Percentiles rank a stretch among this genome's conserved stretches.
Evolutionary conservation across 345 rosid species (phyloP).

Genomic region (Camelina sativa): DNA sequence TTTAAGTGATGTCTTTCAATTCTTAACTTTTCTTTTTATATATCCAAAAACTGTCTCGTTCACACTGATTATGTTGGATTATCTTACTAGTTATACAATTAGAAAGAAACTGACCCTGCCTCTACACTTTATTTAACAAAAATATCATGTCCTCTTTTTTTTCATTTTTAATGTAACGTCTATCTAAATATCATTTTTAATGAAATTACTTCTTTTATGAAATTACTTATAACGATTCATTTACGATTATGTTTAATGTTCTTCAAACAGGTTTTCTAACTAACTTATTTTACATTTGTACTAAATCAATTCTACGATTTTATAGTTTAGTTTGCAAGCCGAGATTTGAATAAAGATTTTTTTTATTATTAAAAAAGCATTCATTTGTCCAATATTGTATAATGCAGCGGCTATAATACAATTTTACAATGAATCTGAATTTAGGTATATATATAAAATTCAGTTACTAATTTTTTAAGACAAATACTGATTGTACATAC

Average conservation of each 20-base stretch:
- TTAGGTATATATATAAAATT: not conserved
- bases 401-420: not conserved
- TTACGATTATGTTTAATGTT: not conserved
- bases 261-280: not conserved
- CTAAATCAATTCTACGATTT: not conserved
- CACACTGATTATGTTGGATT: not conserved
- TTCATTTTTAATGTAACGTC: too few species aligned
- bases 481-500: not conserved
- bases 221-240: not conserved
- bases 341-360: not conserved
- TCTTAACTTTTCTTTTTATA: not conserved
- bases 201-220: too few species aligned
- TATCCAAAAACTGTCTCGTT: not conserved
- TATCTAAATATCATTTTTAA: too few species aligned
- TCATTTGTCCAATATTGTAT: not conserved
- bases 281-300: not conserved
- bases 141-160: too few species aligned
- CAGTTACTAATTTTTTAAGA: not conserved
- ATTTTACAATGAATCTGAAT: not conserved
- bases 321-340: not conserved
- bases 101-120: not conserved
- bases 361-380: not conserved
- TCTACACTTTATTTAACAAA: not conserved
- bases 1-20: slow-evolving; percentile 2
- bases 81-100: not conserved